These are phyloP conservation scores for Favolaschia claudopus DNA, from an alignment of 768 basidiomycete species.

Conservation along the genomic window DNA sequence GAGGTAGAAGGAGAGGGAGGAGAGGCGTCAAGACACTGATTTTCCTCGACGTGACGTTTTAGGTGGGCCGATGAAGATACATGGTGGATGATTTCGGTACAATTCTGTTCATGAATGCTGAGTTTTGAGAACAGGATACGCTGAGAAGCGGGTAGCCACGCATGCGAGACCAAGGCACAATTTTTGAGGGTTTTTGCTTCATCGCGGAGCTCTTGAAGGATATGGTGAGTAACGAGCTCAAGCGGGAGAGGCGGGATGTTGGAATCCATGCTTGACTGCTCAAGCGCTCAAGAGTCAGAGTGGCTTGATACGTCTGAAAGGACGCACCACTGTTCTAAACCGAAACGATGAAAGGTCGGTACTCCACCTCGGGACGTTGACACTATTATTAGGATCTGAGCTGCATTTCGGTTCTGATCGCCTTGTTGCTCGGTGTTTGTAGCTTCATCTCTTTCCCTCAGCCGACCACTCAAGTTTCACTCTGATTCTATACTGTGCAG, in stretches of 20 bases:
- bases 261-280: background rate
- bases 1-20: slow-evolving; percentile 19
- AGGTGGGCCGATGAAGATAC: slow-evolving; percentile 2
- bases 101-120: slow-evolving; percentile 15
- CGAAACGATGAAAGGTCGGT: background rate
- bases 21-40: slow-evolving; percentile 9
- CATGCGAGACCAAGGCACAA: slow-evolving; percentile 21
- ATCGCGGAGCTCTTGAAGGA: slow-evolving; percentile 8
- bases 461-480: no score
- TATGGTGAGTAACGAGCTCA: slow-evolving; percentile 16
- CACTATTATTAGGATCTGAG: no score
- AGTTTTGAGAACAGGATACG: slow-evolving; percentile 16
- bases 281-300: no score
- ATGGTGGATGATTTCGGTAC: slow-evolving; percentile 1
- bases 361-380: no score
- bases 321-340: background rate
- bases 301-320: no score
- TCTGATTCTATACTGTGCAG: no score
- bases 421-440: slow-evolving; percentile 7
- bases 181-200: slow-evolving; percentile 7
- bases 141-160: slow-evolving; percentile 13
- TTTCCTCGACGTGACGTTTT: slow-evolving; percentile 8
- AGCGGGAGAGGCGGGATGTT: slow-evolving; percentile 6
- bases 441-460: background rate
- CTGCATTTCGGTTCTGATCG: no score